phyloP scores from a whole-genome alignment of 139 green algal species.

The Nannochloris sp. region DNA sequence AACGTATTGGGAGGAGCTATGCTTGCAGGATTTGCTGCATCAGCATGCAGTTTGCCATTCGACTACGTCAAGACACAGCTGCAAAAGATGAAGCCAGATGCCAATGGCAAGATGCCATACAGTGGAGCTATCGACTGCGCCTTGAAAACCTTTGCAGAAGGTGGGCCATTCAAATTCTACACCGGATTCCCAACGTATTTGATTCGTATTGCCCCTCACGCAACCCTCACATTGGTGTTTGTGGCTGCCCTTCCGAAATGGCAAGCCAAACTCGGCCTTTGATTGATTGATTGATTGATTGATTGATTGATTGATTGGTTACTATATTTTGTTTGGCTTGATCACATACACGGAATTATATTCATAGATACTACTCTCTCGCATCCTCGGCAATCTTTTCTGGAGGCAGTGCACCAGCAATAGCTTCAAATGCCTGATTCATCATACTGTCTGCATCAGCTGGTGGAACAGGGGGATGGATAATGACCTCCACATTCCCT shows the following conservation, averaged over 20 bases:
- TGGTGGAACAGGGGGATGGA: conserved; percentile 21
- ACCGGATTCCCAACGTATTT: conserved; percentile 94
- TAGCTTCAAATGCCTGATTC: conserved; percentile 3
- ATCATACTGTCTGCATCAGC: conserved; percentile 22
- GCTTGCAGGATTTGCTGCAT: conserved; percentile 90
- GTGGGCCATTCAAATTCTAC: conserved; percentile 93
- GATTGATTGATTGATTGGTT: conserved; percentile 32
- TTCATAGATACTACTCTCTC: conserved; percentile 3
- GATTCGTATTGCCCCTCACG: conserved; percentile 87
- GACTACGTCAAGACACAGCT: conserved; percentile 98
- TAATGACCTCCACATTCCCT: conserved; percentile 34
- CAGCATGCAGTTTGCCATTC: conserved; percentile 87
- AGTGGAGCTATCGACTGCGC: conserved; percentile 80
- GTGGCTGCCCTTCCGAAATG: conserved; percentile 63
- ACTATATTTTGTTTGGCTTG: neutral
- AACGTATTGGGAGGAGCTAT: conserved; percentile 56
- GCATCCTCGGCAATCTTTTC: conserved; percentile 12
- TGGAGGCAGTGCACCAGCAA: conserved; percentile 15
- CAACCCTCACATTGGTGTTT: conserved; percentile 87
- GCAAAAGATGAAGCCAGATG: conserved; percentile 80
- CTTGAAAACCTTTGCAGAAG: conserved; percentile 53
- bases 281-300: conserved; percentile 30
- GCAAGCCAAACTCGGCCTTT: conserved; percentile 73
- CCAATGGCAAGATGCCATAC: conserved; percentile 87
- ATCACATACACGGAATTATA: neutral